Conservation (phyloP, 2,329 filamentous ascomycete genomes). For the Beauveria varroae region DNA sequence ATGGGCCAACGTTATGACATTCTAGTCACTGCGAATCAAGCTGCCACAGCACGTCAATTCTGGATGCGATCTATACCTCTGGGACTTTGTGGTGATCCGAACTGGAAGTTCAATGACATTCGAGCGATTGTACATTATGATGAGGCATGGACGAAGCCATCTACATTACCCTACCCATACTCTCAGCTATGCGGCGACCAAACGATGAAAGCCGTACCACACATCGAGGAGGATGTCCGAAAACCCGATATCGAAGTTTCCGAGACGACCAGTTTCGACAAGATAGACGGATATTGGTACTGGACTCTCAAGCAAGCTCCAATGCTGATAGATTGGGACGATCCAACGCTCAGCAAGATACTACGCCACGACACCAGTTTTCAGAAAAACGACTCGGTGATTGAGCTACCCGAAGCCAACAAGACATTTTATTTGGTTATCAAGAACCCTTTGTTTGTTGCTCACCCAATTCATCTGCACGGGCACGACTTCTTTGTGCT, state of each 20-base stretch:
- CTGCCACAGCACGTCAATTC: background rate
- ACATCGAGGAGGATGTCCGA: background rate
- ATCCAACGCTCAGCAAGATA: background rate
- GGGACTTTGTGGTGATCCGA: background rate
- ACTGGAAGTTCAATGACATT: background rate
- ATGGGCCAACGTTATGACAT: background rate
- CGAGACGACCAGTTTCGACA: background rate
- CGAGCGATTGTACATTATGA: background rate
- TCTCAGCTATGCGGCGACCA: background rate
- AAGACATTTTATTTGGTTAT: slow-evolving; percentile 15
- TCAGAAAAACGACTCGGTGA: background rate
- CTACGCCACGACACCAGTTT: background rate
- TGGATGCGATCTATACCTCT: background rate
- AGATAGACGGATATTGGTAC: background rate
- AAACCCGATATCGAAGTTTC: background rate
- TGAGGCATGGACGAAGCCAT: background rate
- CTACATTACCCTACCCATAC: background rate
- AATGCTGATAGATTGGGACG: background rate
- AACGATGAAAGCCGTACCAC: background rate
- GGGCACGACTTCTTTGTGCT: slow-evolving; percentile 18
- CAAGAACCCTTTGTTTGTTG: slow-evolving; percentile 9
- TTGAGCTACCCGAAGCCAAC: slow-evolving; percentile 5
- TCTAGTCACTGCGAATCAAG: background rate
- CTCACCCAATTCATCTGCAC: slow-evolving; percentile 18
- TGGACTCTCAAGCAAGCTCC: background rate